Base-by-base conservation (phyloP, 305 asterid species). In the Fraxinus sp. region DNA sequence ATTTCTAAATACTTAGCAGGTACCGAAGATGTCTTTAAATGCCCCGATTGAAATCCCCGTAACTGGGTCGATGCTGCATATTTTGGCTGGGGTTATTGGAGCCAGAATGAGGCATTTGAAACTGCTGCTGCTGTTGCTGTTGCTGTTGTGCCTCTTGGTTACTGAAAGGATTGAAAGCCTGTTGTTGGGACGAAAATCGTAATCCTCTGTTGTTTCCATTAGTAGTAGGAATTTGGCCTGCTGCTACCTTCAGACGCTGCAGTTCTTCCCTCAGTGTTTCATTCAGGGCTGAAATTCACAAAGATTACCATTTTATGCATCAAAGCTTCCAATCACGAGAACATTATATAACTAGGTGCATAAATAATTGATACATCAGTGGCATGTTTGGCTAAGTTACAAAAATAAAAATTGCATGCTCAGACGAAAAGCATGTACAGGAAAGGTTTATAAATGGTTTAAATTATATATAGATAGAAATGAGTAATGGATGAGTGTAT, bases 241-340 rank as follows among this genome's bases (percentile, higher is more conserved):
- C 97, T 75, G 91, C 88, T 52, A 93, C 86, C 93, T 94, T 96
- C 46, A 96, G 95, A 82, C 91, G 92, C 84, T 93, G 93, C 74
- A 96, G 87, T 87, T 96, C 99, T 66, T 91, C 91, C 87, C 91
- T 88, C 86, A 96, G 72, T 22, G 97, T 91, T 33, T 96, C 97
- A 62, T 93, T 96, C 90, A 96, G 84, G 77, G 97, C 99, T 95
- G 83, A 37, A 84, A 77, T 43, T 33, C 72, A 83, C 5, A 2
- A 8, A 18, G 30, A 73, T 33, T 30, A n/a, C 24, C 43, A 33
- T 32, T 71, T 71, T 6, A 71, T 14, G 5, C 7, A 71, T 30
- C 43, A 71, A 66, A 71, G 2, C 13, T 30, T 14, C 77, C 77
- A 71, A 16, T 32, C 46, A 32, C 77, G 3, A 14, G 43, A 71